Conservation (phyloP, 2,329 filamentous ascomycete species). For the Colletotrichum lini region DNA sequence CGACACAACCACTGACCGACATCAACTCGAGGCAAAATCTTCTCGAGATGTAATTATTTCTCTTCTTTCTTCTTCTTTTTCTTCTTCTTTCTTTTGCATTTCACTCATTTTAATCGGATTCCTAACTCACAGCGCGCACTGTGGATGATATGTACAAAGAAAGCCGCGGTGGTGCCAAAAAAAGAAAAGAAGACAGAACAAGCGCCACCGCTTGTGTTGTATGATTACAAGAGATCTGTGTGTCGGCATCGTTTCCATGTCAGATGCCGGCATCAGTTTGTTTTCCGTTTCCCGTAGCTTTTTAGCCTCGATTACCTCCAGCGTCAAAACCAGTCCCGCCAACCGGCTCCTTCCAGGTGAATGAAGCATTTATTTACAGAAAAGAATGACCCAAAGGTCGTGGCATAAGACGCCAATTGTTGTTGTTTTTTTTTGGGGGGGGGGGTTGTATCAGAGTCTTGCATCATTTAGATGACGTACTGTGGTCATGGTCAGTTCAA, state of each 20-base stretch:
- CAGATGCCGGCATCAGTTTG: not conserved
- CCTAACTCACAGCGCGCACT: not conserved
- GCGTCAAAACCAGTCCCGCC: slow-evolving; percentile 2
- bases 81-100: not conserved
- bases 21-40: not conserved
- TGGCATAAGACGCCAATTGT: slow-evolving; percentile 1
- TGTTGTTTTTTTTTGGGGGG: too few relatives aligned
- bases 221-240: slow-evolving; percentile 17
- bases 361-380: slow-evolving; percentile 19
- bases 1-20: not conserved
- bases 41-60: too few relatives aligned
- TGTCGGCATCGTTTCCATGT: not conserved
- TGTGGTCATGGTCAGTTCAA: slow-evolving; percentile 39
- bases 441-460: not conserved
- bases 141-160: slow-evolving; percentile 9
- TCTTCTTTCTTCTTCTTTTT: not conserved
- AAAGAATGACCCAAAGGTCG: slow-evolving; percentile 1
- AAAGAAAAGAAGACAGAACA: not conserved
- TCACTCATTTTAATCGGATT: not conserved
- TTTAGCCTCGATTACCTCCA: not conserved
- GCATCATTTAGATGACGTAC: slow-evolving; percentile 58
- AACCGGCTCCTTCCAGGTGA: slow-evolving; percentile 13
- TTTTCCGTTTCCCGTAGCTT: not conserved
- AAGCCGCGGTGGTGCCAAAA: not conserved
- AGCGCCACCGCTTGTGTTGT: not conserved